Percentiles rank a stretch among this genome's conserved stretches.
Conservation (phyloP, 352 stramenopile genomes). For the Peronospora belbahrii region DNA sequence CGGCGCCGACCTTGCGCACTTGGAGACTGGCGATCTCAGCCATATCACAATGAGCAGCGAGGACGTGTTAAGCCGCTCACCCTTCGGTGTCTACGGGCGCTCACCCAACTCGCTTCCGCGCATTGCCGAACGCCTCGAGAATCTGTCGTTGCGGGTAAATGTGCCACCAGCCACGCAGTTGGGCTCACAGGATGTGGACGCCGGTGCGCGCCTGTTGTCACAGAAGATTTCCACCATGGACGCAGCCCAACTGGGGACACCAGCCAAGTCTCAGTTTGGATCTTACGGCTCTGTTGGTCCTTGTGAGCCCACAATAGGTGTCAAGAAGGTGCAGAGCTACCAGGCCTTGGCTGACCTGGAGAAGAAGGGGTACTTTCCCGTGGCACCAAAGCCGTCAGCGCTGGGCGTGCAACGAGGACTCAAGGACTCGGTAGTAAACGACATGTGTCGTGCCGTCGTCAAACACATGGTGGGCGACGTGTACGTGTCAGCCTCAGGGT, state of each 20-base stretch:
- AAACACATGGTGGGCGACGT: slow-evolving; percentile 87
- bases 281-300: slow-evolving; percentile 41
- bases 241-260: slow-evolving; percentile 3
- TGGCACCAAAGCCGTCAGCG: slow-evolving; percentile 64
- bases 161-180: slow-evolving; percentile 15
- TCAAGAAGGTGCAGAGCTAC: slow-evolving; percentile 76
- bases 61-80: slow-evolving; percentile 52
- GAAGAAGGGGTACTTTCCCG: slow-evolving; percentile 78
- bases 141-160: slow-evolving; percentile 47
- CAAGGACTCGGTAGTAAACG: slow-evolving; percentile 83
- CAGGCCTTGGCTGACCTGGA: slow-evolving; percentile 75
- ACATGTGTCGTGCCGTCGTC: slow-evolving; percentile 81
- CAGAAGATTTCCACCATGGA: slow-evolving; percentile 47
- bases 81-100: slow-evolving; percentile 45
- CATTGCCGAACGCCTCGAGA: slow-evolving; percentile 64
- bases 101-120: slow-evolving; percentile 53
- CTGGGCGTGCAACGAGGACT: slow-evolving; percentile 73
- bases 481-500: slow-evolving; percentile 64
- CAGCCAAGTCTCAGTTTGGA: slow-evolving; percentile 36
- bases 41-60: slow-evolving; percentile 47
- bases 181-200: slow-evolving; percentile 30
- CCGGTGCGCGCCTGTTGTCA: slow-evolving; percentile 50
- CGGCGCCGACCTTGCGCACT: slow-evolving; percentile 26
- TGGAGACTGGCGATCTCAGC: slow-evolving; percentile 14
- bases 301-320: slow-evolving; percentile 26